These are phyloP conservation scores for Aspergillus cejpii DNA, from an alignment of 2,329 filamentous ascomycete genomes.

Conservation along the genomic window DNA sequence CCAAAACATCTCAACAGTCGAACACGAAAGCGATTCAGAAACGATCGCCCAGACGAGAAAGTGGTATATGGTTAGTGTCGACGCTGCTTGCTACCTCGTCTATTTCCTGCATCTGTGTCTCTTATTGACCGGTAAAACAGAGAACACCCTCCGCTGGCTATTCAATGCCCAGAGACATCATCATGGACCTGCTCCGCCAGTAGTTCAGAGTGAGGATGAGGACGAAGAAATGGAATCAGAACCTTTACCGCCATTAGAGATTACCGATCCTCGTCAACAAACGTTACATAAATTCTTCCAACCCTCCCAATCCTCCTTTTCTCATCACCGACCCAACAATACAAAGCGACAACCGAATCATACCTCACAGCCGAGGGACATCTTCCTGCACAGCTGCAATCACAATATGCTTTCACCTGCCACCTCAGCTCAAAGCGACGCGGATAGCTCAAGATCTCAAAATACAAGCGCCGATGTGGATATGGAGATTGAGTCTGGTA, in stretches of 20 bases:
- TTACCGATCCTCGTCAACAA: slow-evolving; percentile 36
- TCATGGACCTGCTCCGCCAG: slow-evolving; percentile 9
- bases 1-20: slow-evolving; percentile 48
- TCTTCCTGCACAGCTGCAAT: slow-evolving; percentile 16
- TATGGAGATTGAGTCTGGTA: slow-evolving; percentile 28
- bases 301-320: slow-evolving; percentile 18
- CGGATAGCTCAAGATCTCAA: slow-evolving; percentile 19
- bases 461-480: slow-evolving; percentile 24
- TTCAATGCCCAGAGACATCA: slow-evolving; percentile 37
- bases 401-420: slow-evolving; percentile 14
- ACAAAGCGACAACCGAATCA: slow-evolving; percentile 16
- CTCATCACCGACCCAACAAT: slow-evolving; percentile 12
- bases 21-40: slow-evolving; percentile 53
- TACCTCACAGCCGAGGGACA: slow-evolving; percentile 12
- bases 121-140: slow-evolving; percentile 16
- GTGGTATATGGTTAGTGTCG: slow-evolving; percentile 48
- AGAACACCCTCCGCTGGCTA: slow-evolving; percentile 40
- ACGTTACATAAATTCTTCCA: slow-evolving; percentile 39
- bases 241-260: slow-evolving; percentile 21
- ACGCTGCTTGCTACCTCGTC: background rate
- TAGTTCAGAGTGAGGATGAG: slow-evolving; percentile 10
- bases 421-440: slow-evolving; percentile 17
- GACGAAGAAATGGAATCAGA: slow-evolving; percentile 25
- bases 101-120: background rate
- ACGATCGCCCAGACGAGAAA: slow-evolving; percentile 52